Evolutionary conservation across 129 eudicot genomes (phyloP).

Genomic region (Sambucus nigra): DNA sequence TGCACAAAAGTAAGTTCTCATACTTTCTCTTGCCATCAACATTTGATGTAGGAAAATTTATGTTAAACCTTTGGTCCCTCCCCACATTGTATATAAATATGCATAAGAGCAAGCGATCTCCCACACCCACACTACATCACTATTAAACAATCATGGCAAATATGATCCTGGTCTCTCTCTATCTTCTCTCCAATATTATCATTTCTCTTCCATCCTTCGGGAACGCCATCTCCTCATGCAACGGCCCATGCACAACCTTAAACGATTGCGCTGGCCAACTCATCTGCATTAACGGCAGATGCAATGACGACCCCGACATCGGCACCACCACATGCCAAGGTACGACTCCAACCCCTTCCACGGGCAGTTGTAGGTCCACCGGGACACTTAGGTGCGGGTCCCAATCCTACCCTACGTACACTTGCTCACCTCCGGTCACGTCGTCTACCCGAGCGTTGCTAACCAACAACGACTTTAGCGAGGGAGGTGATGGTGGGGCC

Average conservation of each 20-base stretch:
- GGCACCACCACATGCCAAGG: conserved; percentile 17
- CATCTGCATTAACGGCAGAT: conserved; percentile 20
- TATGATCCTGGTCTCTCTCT: background rate
- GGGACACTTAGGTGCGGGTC: conserved; percentile 7
- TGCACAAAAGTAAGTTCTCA: too few relatives aligned
- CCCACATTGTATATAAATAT: too few relatives aligned
- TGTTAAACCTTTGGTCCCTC: too few relatives aligned
- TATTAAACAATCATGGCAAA: too few relatives aligned
- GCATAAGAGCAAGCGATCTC: too few relatives aligned
- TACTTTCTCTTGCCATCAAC: too few relatives aligned
- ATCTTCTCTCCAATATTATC: background rate
- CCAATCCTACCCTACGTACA: conserved; percentile 19
- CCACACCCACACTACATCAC: too few relatives aligned
- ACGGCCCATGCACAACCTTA: conserved; percentile 18
- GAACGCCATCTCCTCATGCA: conserved; percentile 19
- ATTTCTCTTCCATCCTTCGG: background rate
- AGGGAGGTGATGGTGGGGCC: conserved; percentile 26
- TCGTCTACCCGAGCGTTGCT: conserved; percentile 23
- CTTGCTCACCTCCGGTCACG: conserved; percentile 35
- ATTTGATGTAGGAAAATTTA: too few relatives aligned
- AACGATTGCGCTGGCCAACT: conserved; percentile 28
- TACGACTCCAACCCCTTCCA: too few relatives aligned
- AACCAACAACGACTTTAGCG: conserved; percentile 18
- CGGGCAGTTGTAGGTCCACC: background rate
- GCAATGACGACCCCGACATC: conserved; percentile 25